Conservation (phyloP, 1,139 yeast species). For the Magnusiomyces ingens region DNA sequence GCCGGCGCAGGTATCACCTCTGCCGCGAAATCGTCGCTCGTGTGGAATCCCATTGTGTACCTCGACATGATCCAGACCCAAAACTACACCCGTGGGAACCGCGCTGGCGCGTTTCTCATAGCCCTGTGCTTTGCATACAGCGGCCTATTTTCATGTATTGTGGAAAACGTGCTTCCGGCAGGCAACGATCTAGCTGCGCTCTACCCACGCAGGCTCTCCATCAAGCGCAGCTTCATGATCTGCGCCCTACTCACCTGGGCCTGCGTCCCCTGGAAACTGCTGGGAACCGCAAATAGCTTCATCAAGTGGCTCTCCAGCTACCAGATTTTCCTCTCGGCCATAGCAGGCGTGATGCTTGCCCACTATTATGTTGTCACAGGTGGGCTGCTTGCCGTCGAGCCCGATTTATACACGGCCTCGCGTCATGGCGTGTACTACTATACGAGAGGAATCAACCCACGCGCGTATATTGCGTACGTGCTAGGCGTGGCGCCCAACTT, state of each 20-base stretch:
- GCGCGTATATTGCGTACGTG: slow-evolving; percentile 65
- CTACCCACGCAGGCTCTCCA: slow-evolving; percentile 46
- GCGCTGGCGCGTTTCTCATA: slow-evolving; percentile 70
- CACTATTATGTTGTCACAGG: slow-evolving; percentile 65
- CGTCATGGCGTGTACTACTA: slow-evolving; percentile 47
- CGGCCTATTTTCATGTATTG: slow-evolving; percentile 46
- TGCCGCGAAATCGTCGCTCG: slow-evolving; percentile 17
- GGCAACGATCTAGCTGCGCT: slow-evolving; percentile 54
- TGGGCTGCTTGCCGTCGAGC: slow-evolving; percentile 48
- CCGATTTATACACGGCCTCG: slow-evolving; percentile 49
- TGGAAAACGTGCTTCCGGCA: slow-evolving; percentile 49
- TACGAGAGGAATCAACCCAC: slow-evolving; percentile 59
- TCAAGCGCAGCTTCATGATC: slow-evolving; percentile 38
- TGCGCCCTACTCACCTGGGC: slow-evolving; percentile 24
- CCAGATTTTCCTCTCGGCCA: slow-evolving; percentile 65
- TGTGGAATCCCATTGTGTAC: slow-evolving; percentile 41
- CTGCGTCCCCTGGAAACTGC: slow-evolving; percentile 59
- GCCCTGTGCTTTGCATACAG: slow-evolving; percentile 45
- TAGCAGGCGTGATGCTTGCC: slow-evolving; percentile 64
- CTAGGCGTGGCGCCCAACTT: slow-evolving; percentile 71
- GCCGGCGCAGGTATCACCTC: no score
- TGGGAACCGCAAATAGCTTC: slow-evolving; percentile 58
- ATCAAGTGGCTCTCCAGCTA: slow-evolving; percentile 69
- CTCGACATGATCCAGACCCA: slow-evolving; percentile 10
- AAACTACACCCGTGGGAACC: slow-evolving; percentile 39